Conservation (phyloP, 208 protist species). For the Acanthamoeba royreba region DNA sequence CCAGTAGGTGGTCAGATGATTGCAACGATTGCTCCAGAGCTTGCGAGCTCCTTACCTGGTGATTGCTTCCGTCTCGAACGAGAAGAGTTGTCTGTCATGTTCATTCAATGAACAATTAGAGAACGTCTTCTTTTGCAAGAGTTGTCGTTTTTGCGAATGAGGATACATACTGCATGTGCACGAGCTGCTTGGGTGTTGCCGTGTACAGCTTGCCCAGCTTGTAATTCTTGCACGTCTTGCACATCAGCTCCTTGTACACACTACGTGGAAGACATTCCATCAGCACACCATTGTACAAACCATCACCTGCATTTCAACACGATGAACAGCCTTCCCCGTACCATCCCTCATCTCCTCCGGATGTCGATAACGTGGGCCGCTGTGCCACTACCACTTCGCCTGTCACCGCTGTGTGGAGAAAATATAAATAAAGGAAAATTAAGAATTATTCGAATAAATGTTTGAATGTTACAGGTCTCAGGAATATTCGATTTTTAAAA, state of each 20-base stretch:
- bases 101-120: too few relatives aligned
- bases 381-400: not conserved
- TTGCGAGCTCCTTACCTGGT: not conserved
- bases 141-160: too few relatives aligned
- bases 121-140: too few relatives aligned
- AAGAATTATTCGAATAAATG: too few relatives aligned
- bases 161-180: not conserved
- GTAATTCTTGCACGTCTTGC: not conserved
- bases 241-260: not conserved
- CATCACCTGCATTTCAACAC: too few relatives aligned
- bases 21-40: too few relatives aligned
- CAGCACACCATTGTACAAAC: not conserved
- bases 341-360: not conserved
- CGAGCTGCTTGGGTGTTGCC: not conserved
- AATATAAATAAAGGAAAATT: not conserved
- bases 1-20: too few relatives aligned
- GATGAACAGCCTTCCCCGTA: too few relatives aligned
- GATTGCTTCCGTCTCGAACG: not conserved
- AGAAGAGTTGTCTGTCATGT: slow-evolving; percentile 6
- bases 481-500: too few relatives aligned
- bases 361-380: not conserved
- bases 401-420: not conserved
- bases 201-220: not conserved
- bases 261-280: not conserved
- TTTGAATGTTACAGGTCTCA: too few relatives aligned